A percentile compares a stretch with the other conserved stretches of the same genome.
Conservation (phyloP, 1,284 basidiomycete species). For the Kwoniella shivajii region DNA sequence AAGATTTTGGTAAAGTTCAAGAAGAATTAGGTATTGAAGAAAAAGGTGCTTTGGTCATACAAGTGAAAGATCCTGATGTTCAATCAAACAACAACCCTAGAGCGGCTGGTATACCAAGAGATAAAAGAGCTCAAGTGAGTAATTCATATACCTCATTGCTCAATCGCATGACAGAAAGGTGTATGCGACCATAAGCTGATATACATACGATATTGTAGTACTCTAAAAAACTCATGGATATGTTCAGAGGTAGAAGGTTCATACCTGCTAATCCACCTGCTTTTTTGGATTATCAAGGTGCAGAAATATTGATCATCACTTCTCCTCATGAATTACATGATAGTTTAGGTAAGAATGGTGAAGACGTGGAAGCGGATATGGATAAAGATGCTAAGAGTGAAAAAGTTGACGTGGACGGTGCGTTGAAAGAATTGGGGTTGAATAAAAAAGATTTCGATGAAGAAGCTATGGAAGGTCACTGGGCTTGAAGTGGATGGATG, state of each 20-base stretch:
- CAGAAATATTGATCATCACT: conserved; percentile 64
- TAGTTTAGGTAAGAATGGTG: conserved; percentile 58
- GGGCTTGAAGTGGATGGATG: conserved; percentile 49
- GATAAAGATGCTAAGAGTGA: conserved; percentile 57
- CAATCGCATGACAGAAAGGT: neutral
- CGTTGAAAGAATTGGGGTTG: conserved; percentile 61
- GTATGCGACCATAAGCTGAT: neutral
- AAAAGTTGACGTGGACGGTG: conserved; percentile 54
- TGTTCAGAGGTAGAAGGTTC: conserved; percentile 56
- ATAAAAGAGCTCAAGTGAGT: conserved; percentile 35
- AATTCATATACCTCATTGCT: neutral
- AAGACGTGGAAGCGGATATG: conserved; percentile 59
- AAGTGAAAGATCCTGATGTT: conserved; percentile 38
- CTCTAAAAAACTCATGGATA: conserved; percentile 23
- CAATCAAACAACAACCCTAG: conserved; percentile 29
- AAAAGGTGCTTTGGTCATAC: conserved; percentile 33
- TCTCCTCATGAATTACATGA: conserved; percentile 36
- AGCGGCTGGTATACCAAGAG: conserved; percentile 34
- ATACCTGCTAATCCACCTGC: conserved; percentile 61
- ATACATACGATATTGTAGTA: conserved; percentile 21
- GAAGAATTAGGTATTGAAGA: conserved; percentile 31
- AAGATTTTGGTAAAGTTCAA: conserved; percentile 39
- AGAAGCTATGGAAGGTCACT: conserved; percentile 61
- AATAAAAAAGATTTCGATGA: conserved; percentile 58
- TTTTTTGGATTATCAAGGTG: conserved; percentile 62